Percentiles rank a stretch among this genome's conserved stretches.
These are phyloP conservation scores for Rhododendron ferrugineum DNA, from an alignment of 148 eudicot species.

Conservation along the genomic window DNA sequence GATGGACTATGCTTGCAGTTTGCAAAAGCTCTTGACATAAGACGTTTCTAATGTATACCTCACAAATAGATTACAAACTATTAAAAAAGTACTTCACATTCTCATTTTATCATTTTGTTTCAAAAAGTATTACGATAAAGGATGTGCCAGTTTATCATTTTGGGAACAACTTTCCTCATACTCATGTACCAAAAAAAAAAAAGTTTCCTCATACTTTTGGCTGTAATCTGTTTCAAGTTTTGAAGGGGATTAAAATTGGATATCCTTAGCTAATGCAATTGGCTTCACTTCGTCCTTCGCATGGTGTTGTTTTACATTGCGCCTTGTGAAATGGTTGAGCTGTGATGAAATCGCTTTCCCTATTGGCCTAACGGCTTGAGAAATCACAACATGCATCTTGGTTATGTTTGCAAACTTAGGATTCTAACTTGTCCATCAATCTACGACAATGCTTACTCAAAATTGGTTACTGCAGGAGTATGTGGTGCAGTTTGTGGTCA, in stretches of 20 bases:
- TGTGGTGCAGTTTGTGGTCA: slow-evolving; percentile 26
- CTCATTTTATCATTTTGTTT: not conserved
- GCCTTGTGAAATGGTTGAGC: not conserved
- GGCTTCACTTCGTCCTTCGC: not conserved
- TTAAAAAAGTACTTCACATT: not conserved
- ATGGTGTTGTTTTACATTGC: not conserved
- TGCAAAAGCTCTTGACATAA: not conserved
- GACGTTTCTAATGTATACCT: not conserved
- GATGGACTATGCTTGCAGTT: not conserved
- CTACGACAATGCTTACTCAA: not conserved
- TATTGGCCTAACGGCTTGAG: not conserved
- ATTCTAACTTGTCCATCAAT: not conserved
- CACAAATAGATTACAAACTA: not conserved
- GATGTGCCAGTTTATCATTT: not conserved
- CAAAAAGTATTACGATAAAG: not conserved
- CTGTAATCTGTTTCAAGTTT: not conserved
- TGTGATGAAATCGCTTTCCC: not conserved
- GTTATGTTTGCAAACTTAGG: not conserved
- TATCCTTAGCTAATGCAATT: slow-evolving; percentile 2
- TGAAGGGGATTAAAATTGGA: not conserved
- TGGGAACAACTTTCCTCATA: not conserved
- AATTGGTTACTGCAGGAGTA: slow-evolving; percentile 16
- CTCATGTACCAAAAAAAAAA: too few species aligned
- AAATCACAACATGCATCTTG: not conserved
- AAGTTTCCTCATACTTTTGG: not conserved